A percentile compares a stretch with the other conserved stretches of the same genome.
Evolutionary conservation across 352 stramenopile genomes (phyloP).

Genomic region (Globisporangium cylindrosporum): DNA sequence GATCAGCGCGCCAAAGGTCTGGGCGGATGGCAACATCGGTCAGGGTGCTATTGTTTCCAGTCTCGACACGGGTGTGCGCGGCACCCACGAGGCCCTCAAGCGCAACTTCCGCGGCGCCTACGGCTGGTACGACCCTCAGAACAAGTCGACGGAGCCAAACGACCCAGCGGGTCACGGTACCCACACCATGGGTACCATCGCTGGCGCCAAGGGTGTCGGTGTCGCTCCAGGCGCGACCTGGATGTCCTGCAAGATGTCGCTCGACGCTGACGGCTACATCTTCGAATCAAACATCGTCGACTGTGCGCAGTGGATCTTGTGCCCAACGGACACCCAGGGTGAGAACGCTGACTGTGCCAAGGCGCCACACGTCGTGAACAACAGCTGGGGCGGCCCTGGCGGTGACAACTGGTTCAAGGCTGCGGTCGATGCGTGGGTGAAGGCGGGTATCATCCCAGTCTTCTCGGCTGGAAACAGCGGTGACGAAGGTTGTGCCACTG

Average conservation of each 20-base stretch:
- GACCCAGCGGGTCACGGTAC: no score
- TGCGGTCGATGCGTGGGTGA: constrained; percentile 19
- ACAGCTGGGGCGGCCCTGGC: constrained; percentile 23
- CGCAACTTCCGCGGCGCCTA: no score
- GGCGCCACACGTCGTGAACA: constrained; percentile 26
- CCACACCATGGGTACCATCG: constrained; percentile 18
- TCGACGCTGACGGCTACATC: not conserved
- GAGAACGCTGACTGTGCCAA: constrained; percentile 19
- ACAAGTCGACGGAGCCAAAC: no score
- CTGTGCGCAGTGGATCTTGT: constrained; percentile 29
- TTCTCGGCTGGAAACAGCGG: constrained; percentile 24
- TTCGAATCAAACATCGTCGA: constrained; percentile 16
- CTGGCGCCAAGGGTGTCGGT: constrained; percentile 12
- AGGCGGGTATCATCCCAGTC: constrained; percentile 26
- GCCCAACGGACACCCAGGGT: constrained; percentile 23
- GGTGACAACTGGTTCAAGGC: constrained; percentile 15
- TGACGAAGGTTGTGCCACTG: constrained; percentile 11
- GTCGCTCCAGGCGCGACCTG: constrained; percentile 13
- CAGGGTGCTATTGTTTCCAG: no score
- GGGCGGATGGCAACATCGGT: no score
- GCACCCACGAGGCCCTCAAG: no score
- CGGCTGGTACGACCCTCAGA: no score
- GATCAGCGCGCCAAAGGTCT: no score
- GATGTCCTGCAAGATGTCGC: constrained; percentile 20
- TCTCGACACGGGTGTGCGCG: no score